Conservation (phyloP, 2,329 filamentous ascomycete species). For the Paecilomyces formosus region DNA sequence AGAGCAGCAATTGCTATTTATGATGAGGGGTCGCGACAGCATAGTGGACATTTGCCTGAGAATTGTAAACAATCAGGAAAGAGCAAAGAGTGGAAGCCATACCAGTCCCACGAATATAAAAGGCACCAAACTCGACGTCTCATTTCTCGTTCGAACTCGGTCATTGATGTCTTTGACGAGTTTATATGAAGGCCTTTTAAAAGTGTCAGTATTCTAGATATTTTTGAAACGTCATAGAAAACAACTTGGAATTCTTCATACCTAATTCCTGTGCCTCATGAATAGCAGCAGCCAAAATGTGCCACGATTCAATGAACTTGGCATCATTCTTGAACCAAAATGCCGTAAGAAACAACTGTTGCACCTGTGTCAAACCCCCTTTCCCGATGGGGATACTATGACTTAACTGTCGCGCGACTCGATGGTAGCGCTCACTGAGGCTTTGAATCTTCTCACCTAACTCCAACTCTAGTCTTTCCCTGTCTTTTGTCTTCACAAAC, state of each 20-base stretch:
- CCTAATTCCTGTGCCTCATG: conserved; percentile 44
- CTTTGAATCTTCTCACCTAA: conserved; percentile 31
- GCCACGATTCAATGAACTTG: conserved; percentile 44
- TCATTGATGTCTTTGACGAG: conserved; percentile 23
- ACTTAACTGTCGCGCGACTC: conserved; percentile 37
- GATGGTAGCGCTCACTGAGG: conserved; percentile 35
- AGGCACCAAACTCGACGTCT: conserved; percentile 41
- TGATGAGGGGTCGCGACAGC: conserved; percentile 38
- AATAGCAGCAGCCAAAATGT: conserved; percentile 37
- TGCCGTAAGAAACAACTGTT: conserved; percentile 43
- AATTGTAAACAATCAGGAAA: conserved; percentile 1
- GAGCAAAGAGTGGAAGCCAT: conserved; percentile 2
- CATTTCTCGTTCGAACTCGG: conserved; percentile 43
- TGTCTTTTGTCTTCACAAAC: conserved; percentile 30
- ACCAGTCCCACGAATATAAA: conserved; percentile 45
- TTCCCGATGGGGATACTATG: conserved; percentile 36
- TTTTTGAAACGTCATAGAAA: neutral
- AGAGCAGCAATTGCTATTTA: conserved; percentile 33
- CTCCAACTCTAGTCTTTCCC: conserved; percentile 38
- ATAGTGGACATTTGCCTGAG: conserved; percentile 36
- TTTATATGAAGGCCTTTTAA: conserved; percentile 31
- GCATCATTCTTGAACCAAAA: conserved; percentile 43
- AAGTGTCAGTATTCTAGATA: neutral
- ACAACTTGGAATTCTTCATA: conserved; percentile 13
- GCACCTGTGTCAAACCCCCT: conserved; percentile 39